phyloP scores from a whole-genome alignment of 2,329 filamentous ascomycete species.

The Trichoderma gracile region DNA sequence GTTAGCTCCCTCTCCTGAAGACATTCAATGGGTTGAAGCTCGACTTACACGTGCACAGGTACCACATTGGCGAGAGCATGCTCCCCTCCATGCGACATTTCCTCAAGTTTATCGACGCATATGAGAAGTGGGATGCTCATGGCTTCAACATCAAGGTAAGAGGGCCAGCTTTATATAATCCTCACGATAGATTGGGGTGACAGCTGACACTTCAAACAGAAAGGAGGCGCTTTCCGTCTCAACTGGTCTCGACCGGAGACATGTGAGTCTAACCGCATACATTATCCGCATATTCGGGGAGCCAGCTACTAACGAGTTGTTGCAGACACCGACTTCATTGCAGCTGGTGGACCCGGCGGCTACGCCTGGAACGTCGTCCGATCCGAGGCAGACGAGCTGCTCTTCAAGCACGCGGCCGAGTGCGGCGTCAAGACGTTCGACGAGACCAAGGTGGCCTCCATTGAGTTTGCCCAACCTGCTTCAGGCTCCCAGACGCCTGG shows the following conservation, averaged over 20 bases:
- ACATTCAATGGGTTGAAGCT: not conserved
- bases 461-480: constrained; percentile 35
- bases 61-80: constrained; percentile 44
- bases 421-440: constrained; percentile 41
- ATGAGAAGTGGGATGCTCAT: constrained; percentile 42
- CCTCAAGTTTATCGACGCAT: constrained; percentile 47
- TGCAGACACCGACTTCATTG: constrained; percentile 47
- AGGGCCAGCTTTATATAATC: not conserved
- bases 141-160: constrained; percentile 46
- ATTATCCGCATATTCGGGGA: not conserved
- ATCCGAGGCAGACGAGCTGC: constrained; percentile 47
- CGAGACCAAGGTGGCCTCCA: constrained; percentile 38
- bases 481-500: constrained; percentile 29
- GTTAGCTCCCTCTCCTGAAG: constrained; percentile 28
- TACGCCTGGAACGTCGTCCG: constrained; percentile 50
- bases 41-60: constrained; percentile 26
- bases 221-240: constrained; percentile 45
- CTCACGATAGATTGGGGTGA: not conserved
- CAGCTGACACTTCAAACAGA: constrained; percentile 9
- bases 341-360: constrained; percentile 40
- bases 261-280: constrained; percentile 33
- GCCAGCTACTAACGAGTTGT: not conserved
- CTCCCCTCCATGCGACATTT: constrained; percentile 45
- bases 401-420: constrained; percentile 45
- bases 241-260: constrained; percentile 37